These are phyloP conservation scores for Rhizopogon salebrosus DNA, from an alignment of 768 basidiomycete species.

Conservation along the genomic window DNA sequence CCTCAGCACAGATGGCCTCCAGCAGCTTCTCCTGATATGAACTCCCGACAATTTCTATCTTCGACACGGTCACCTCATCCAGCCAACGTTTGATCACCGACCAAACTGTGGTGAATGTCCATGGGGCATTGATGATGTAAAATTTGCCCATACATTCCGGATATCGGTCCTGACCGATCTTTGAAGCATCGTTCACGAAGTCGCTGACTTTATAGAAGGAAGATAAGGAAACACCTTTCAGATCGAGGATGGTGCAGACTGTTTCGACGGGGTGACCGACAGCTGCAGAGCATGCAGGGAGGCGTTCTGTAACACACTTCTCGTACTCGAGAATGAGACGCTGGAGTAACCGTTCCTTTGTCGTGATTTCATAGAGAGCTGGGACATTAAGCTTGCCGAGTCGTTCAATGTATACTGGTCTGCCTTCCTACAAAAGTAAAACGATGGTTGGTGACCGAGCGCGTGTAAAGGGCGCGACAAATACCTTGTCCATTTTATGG, in stretches of 20 bases:
- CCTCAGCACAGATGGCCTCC: constrained; percentile 78
- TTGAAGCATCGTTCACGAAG: constrained; percentile 72
- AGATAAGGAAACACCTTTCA: constrained; percentile 61
- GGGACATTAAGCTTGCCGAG: constrained; percentile 86
- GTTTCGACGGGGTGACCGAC: constrained; percentile 91
- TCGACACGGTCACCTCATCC: constrained; percentile 90
- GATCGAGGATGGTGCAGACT: constrained; percentile 95
- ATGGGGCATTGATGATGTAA: constrained; percentile 98
- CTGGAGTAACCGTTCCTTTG: constrained; percentile 81
- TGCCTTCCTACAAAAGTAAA: constrained; percentile 62
- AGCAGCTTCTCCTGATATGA: constrained; percentile 69
- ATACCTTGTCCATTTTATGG: constrained; percentile 91
- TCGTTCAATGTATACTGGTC: constrained; percentile 92
- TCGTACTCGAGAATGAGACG: constrained; percentile 94
- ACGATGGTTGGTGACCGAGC: not conserved
- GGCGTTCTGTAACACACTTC: constrained; percentile 72
- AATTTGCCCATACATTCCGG: constrained; percentile 97
- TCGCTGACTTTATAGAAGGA: constrained; percentile 91
- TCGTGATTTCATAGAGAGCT: constrained; percentile 77
- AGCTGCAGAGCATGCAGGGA: constrained; percentile 70
- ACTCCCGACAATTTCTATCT: constrained; percentile 86
- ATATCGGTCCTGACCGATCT: constrained; percentile 87
- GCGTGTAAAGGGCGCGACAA: not conserved
- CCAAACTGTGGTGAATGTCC: constrained; percentile 89
- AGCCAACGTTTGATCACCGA: constrained; percentile 86